phyloP scores from a whole-genome alignment of 1,284 basidiomycete genomes.

The Malassezia caprae region DNA sequence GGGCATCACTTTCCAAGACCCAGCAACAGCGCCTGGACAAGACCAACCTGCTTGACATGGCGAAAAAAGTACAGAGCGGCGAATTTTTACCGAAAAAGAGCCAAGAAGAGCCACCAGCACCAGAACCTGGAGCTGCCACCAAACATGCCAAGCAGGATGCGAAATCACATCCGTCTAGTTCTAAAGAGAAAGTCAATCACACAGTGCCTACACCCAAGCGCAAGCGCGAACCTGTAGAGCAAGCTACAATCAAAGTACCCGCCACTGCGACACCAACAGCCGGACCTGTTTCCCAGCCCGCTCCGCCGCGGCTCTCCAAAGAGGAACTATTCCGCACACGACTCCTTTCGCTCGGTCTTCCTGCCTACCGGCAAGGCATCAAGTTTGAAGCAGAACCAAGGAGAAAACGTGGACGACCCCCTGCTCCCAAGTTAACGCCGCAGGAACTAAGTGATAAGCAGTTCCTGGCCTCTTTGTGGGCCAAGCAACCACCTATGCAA shows the following conservation, averaged over 20 bases:
- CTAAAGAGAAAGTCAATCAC: background rate
- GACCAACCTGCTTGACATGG: background rate
- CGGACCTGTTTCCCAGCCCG: no score
- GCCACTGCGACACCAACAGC: background rate
- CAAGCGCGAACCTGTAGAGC: background rate
- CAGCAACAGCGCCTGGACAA: background rate
- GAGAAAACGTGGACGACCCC: conserved; percentile 14
- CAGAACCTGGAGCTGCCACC: background rate
- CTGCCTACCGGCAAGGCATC: conserved; percentile 8
- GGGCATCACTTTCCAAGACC: background rate
- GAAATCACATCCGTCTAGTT: background rate
- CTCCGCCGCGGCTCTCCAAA: background rate
- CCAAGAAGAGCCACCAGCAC: background rate
- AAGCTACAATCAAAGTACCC: background rate
- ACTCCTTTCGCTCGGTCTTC: conserved; percentile 9
- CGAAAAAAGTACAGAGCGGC: conserved; percentile 7
- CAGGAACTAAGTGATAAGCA: conserved; percentile 7
- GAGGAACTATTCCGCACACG: background rate
- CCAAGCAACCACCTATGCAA: background rate
- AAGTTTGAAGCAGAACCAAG: conserved; percentile 11
- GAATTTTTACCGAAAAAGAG: background rate
- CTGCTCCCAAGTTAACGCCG: conserved; percentile 1
- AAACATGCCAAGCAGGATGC: background rate
- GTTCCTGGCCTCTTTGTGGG: background rate
- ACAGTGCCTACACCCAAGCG: background rate